phyloP scores from a whole-genome alignment of 306 rosid genomes.

The Medicago truncatula region DNA sequence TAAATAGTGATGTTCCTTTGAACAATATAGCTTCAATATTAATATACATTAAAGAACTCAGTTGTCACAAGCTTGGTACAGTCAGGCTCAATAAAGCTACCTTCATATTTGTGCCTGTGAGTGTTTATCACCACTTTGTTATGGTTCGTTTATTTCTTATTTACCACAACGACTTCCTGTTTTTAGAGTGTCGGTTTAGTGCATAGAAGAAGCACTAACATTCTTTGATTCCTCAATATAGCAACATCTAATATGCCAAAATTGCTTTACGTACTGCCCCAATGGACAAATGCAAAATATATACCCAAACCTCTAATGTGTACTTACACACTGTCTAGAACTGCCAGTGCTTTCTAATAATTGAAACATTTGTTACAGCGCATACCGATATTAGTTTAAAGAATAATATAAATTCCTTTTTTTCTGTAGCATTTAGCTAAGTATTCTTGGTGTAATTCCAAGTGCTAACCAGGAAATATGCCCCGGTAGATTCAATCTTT shows the following conservation, averaged over 20 bases:
- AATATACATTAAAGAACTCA: slow-evolving; percentile 13
- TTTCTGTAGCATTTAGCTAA: too few relatives aligned
- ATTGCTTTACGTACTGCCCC: slow-evolving; percentile 1
- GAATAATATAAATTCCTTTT: neutral
- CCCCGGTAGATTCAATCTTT: neutral
- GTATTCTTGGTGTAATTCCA: neutral
- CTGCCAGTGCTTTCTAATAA: neutral
- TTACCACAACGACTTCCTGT: neutral
- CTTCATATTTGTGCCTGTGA: slow-evolving; percentile 12
- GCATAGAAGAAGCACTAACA: slow-evolving; percentile 14
- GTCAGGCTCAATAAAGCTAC: slow-evolving; percentile 8
- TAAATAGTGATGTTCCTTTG: slow-evolving; percentile 19
- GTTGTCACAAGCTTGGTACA: slow-evolving; percentile 31
- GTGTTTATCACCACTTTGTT: slow-evolving; percentile 6
- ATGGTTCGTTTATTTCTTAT: neutral
- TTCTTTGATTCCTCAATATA: slow-evolving; percentile 28
- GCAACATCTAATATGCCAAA: slow-evolving; percentile 28
- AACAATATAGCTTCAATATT: slow-evolving; percentile 22
- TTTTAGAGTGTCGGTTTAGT: slow-evolving; percentile 12
- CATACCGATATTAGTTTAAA: neutral
- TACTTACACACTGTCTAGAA: neutral
- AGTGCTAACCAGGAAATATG: neutral
- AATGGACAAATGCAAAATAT: slow-evolving; percentile 24
- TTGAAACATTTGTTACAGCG: neutral
- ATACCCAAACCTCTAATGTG: neutral